Base-by-base conservation (phyloP, 169 alveolate genomes). In the Perkinsus olseni region DNA sequence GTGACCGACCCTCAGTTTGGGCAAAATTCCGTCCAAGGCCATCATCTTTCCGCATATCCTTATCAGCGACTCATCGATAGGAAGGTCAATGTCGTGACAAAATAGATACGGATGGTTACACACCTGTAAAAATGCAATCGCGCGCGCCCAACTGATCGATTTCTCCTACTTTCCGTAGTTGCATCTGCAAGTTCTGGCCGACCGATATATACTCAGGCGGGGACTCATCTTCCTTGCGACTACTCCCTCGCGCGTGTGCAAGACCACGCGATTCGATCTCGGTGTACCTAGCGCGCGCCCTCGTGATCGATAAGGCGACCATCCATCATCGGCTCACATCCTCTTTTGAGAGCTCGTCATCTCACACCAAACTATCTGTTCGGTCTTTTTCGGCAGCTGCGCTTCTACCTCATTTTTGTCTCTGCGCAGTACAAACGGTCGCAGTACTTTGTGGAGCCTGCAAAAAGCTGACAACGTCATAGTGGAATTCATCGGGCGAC, bases 51-150 rank as follows among this genome's bases (percentile, higher is more conserved):
- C 99, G 93, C 98, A 96, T 17, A 97, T 96, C 95, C 98, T 96
- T 94, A 95, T 97, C 20, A 98, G 96, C 91, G 97, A 96, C 94
- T 97, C 97, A 74, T 97, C 98, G 10, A 96, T 95, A 0, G 95
- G 96, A 6, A 95, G 94, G 38, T 96, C 96, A 1, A 97, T 97
- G 94, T 97, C 99, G 0, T 96, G 96, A 48, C 97, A 94, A 95
- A 98, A 98, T 38, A 97, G 96, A 94, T 96, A 98, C 38, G 99
- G 99, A 96, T 98, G 99, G 94, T 98, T 98, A 92, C 99, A 98
- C 24, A 97, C 97, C 62, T 45, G 62, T n/a, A 45, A 6, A 45
- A 45, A 6, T 6, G 62, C 6, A 45, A 45, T 45, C 24, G 62
- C 62, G 62, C 62, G 62, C 62, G 62, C 62, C 62, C 62, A 17